phyloP scores from a whole-genome alignment of 2,329 filamentous ascomycete species.

The Verticillium dahliae region DNA sequence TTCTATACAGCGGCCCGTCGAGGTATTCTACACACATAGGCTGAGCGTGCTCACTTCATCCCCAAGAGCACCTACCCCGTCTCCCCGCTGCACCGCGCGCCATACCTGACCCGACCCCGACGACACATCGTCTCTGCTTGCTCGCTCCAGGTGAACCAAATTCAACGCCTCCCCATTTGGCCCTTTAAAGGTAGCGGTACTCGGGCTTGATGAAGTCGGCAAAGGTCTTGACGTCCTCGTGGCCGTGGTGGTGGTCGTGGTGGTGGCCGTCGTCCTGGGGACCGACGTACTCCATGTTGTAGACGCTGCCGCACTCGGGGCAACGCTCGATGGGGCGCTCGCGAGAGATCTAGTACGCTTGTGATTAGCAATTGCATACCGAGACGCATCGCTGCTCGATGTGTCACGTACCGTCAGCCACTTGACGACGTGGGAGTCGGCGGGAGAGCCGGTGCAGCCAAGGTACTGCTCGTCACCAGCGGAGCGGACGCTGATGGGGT shows the following conservation, averaged over 20 bases:
- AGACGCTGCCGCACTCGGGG: constrained; percentile 90
- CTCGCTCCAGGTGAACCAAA: background rate
- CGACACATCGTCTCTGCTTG: background rate
- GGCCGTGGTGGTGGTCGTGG: constrained; percentile 45
- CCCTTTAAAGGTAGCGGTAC: constrained; percentile 65
- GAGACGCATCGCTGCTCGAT: background rate
- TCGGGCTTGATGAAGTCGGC: constrained; percentile 93
- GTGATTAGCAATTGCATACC: constrained; percentile 2
- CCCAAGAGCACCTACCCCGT: background rate
- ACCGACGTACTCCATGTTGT: constrained; percentile 97
- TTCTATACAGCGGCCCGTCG: constrained; percentile 16
- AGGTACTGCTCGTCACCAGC: constrained; percentile 94
- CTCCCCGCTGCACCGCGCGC: constrained; percentile 5
- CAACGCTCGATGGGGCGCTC: constrained; percentile 91
- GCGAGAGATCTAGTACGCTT: constrained; percentile 60
- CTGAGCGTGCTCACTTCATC: background rate
- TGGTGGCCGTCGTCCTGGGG: constrained; percentile 66
- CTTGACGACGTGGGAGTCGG: constrained; percentile 81
- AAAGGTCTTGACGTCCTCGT: constrained; percentile 90
- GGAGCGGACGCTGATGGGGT: constrained; percentile 87
- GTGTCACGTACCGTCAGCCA: constrained; percentile 74
- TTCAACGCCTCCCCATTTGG: constrained; percentile 3
- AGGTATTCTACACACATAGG: constrained; percentile 32
- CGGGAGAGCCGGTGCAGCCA: constrained; percentile 91
- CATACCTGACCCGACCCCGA: background rate